Base-by-base conservation (phyloP, 495 filamentous ascomycete genomes). In the Hypoxylon fragiforme region DNA sequence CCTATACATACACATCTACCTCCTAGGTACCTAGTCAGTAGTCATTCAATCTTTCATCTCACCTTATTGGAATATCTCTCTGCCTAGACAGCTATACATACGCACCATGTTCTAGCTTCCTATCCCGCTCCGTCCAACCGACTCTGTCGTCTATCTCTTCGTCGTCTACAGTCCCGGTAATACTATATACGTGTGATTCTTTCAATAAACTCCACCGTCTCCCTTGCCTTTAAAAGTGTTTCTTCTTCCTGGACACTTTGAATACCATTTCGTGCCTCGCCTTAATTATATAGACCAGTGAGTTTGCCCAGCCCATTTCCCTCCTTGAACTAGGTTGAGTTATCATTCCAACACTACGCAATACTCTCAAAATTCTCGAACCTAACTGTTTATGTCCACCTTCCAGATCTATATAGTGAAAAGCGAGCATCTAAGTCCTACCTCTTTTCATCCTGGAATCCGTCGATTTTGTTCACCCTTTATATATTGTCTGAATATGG, bases 81-180 rank as follows among this genome's bases (percentile, higher is more conserved):
- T n/a, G n/a, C n/a, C n/a, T n/a, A n/a, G n/a, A n/a, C n/a, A n/a
- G 24, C 24, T 28, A 28, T 50, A 37, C 49, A 45, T 64, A 47
- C 61, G 51, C 65, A 67, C 54, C 62, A 67, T 67, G 65, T 67
- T 67, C 62, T 67, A 67, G 62, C 48, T 57, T 55, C 35, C 36
- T 35, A 46, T 46, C 34, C 24, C 49, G n/a, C n/a, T 45, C 52
- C 43, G 26, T 36, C 40, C 22, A 26, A 47, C 44, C 34, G 57
- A 39, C 45, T 37, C 49, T 53, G 42, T 53, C 50, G 19, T 60
- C 47, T 48, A 20, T 61, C 47, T 54, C 26, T 30, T 57, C 54
- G 59, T 54, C 45, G 62, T 53, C 62, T 53, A 47, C 57, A 46
- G 57, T 67, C 47, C 41, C 50, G 64, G 64, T 67, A 48, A 43